Evolutionary conservation across 2,329 filamentous ascomycete genomes (phyloP).

Genomic region (Penicillium sp.): DNA sequence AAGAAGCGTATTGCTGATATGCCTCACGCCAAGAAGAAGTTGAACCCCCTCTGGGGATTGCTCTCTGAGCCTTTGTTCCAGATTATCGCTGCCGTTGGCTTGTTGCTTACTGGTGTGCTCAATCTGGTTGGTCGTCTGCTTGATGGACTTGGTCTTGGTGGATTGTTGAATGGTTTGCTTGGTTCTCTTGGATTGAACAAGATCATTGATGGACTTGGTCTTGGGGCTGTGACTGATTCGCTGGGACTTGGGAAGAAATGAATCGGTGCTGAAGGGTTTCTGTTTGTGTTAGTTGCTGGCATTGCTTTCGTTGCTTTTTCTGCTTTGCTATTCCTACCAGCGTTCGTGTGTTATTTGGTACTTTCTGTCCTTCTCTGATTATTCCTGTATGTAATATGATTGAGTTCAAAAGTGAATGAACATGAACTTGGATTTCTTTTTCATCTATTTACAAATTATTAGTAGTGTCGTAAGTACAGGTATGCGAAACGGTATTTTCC

Average conservation of each 20-base stretch:
- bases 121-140: conserved; percentile 78
- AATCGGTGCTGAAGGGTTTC: background rate
- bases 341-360: background rate
- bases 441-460: conserved; percentile 12
- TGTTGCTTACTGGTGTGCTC: conserved; percentile 77
- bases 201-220: conserved; percentile 48
- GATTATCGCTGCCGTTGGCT: conserved; percentile 83
- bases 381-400: conserved; percentile 1
- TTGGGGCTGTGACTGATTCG: conserved; percentile 47
- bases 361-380: background rate
- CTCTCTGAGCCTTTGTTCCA: conserved; percentile 75
- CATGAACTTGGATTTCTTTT: background rate
- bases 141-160: conserved; percentile 76
- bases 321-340: background rate
- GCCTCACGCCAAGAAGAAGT: conserved; percentile 91
- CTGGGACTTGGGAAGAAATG: conserved; percentile 51
- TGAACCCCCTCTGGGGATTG: conserved; percentile 84
- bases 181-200: conserved; percentile 64
- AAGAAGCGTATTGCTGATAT: conserved; percentile 87
- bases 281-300: background rate
- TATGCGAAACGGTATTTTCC: background rate
- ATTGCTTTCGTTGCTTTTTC: background rate
- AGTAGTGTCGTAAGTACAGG: conserved; percentile 10
- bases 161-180: conserved; percentile 72
- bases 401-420: background rate